These are phyloP conservation scores for Pythium pectinolyticum DNA, from an alignment of 352 stramenopile species.

Conservation along the genomic window DNA sequence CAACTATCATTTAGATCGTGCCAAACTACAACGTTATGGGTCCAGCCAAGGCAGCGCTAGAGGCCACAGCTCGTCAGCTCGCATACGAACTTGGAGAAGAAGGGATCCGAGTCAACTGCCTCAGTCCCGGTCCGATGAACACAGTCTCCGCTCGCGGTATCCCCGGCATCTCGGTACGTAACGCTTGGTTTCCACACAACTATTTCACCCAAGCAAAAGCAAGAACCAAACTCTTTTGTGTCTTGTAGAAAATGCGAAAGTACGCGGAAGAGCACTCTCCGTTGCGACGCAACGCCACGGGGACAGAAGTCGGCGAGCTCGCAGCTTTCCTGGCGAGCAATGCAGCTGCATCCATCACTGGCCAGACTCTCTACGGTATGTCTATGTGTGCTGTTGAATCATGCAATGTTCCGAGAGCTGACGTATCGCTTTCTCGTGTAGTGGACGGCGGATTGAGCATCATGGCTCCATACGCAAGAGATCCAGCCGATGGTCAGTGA, in stretches of 20 bases:
- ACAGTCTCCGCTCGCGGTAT: conserved; percentile 91
- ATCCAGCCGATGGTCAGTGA: conserved; percentile 1
- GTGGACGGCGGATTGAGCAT: conserved; percentile 35
- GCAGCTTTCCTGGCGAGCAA: conserved; percentile 82
- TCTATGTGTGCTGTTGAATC: neutral
- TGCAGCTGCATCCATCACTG: conserved; percentile 74
- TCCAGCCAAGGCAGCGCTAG: conserved; percentile 88
- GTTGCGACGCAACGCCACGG: conserved; percentile 69
- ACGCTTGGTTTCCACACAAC: too few species aligned
- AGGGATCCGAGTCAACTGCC: conserved; percentile 88
- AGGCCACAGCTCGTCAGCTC: conserved; percentile 80
- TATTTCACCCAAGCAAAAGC: neutral
- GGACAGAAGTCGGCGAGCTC: conserved; percentile 74
- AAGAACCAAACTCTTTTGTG: neutral
- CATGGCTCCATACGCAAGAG: conserved; percentile 31
- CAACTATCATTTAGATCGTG: conserved; percentile 46
- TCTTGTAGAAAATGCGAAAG: conserved; percentile 69
- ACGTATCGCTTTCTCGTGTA: conserved; percentile 12
- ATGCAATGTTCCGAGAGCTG: neutral
- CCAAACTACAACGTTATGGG: conserved; percentile 93
- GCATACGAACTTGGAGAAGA: conserved; percentile 76
- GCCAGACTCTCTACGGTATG: conserved; percentile 88
- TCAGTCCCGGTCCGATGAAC: conserved; percentile 90
- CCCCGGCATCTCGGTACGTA: conserved; percentile 75
- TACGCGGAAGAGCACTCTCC: conserved; percentile 66